Evolutionary conservation across 139 green algal species (phyloP), one percentile per base, ranked within the genome.

Genomic region (Spirogloea muscicola): DNA sequence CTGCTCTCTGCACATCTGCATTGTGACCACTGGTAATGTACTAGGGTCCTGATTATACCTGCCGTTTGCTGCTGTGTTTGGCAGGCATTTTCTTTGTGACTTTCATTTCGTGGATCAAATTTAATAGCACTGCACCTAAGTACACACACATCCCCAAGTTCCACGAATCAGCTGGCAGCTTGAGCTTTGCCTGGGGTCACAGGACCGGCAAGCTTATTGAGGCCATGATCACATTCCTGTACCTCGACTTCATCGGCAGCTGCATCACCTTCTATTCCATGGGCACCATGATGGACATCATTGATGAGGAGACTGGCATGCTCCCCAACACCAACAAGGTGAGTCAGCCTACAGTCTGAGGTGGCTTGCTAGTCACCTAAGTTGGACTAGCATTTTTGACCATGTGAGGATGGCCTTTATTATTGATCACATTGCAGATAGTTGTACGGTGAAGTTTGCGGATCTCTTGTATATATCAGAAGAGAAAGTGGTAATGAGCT

Each of bases 191-290:
- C 31, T 89, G 85, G 85, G 73, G 73, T 6, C 46, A 39, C 48
- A 58, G 88, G 37, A 80, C 65, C 9, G 72, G 70, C 43, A 49
- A 66, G 18, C 52, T 87, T 36, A 38, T 85, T 4, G 76, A 29
- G 10, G 89, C 87, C 10, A 75, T 93, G 1, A 68, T 93, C 55
- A 91, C 88, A 18, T 91, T 93, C 72, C 72, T 91, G 58, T 92
- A 92, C 88, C 82, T 91, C 10, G 89, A 94, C 78, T 87, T 94
- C 74, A 74, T 93, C 42, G 90, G 93, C 74, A 77, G 73, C 44
- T 72, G 79, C 55, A 82, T 82, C 58, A 83, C 78, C 73, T 80
- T 86, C 58, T 68, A 77, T 31, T 74, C 72, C 52, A 82, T 87
- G 74, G 73, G 72, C 7, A 25, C 29, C 58, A 86, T 87, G 72